Evolutionary conservation across 2,329 filamentous ascomycete species (phyloP).

Genomic region (Neocucurbitaria cava): DNA sequence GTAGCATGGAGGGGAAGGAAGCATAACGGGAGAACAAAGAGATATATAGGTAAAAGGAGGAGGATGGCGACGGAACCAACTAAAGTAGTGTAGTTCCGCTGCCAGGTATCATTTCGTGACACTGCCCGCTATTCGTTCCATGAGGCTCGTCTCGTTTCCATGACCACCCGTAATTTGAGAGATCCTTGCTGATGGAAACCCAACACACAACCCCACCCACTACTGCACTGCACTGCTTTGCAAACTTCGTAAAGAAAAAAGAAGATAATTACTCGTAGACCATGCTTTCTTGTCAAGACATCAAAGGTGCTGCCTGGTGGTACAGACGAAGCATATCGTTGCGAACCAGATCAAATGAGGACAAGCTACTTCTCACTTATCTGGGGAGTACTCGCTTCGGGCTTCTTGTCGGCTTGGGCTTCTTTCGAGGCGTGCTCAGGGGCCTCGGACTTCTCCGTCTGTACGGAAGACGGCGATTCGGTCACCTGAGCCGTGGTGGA

Average conservation of each 20-base stretch:
- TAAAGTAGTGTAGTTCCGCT: no score
- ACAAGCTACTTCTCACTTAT: conserved; percentile 32
- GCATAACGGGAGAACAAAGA: conserved; percentile 13
- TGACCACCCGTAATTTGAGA: conserved; percentile 34
- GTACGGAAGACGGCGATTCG: conserved; percentile 47
- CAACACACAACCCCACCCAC: conserved; percentile 16
- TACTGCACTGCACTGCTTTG: conserved; percentile 20
- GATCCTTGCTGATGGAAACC: conserved; percentile 18
- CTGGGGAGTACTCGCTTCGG: conserved; percentile 10
- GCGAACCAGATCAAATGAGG: conserved; percentile 10
- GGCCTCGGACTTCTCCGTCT: conserved; percentile 45
- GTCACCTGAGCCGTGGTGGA: conserved; percentile 30
- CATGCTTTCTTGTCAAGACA: conserved; percentile 2
- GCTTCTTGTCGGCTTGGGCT: conserved; percentile 25
- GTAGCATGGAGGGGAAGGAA: no score
- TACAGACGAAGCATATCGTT: background rate
- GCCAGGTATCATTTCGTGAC: conserved; percentile 50
- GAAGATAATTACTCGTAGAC: conserved; percentile 17
- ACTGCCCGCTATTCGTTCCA: conserved; percentile 27
- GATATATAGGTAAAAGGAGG: conserved; percentile 20
- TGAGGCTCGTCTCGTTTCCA: conserved; percentile 28
- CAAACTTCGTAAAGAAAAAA: conserved; percentile 21
- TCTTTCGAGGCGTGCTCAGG: conserved; percentile 19
- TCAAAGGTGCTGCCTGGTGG: background rate
- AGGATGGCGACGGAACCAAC: conserved; percentile 37